Evolutionary conservation across 345 rosid genomes (phyloP).

Genomic region (Euphorbia tirucalli): DNA sequence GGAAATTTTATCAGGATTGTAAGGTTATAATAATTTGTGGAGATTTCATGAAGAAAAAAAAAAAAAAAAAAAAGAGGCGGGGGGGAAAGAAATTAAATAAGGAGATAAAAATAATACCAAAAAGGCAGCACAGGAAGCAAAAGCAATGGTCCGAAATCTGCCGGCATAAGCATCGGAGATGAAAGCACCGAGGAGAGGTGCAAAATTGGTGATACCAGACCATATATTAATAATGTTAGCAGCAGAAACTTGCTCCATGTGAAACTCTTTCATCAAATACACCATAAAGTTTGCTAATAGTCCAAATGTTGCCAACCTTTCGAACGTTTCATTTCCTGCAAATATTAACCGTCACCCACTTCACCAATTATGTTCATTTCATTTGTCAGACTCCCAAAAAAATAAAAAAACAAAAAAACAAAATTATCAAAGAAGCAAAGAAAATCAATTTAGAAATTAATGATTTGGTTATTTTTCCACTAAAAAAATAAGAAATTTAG

Average conservation of each 20-base stretch:
- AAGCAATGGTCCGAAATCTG: conserved; percentile 29
- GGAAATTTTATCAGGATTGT: no score
- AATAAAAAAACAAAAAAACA: no score
- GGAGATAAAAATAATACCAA: conserved; percentile 36
- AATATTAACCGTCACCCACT: no score
- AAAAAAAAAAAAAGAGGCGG: no score
- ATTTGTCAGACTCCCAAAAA: no score
- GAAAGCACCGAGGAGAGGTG: conserved; percentile 37
- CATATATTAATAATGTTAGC: conserved; percentile 33
- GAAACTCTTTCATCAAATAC: conserved; percentile 28
- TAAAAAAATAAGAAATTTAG: no score
- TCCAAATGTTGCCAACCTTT: conserved; percentile 45
- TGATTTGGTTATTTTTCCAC: no score
- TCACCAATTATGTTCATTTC: no score
- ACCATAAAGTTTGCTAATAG: conserved; percentile 37
- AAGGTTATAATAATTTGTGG: no score
- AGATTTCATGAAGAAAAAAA: not conserved
- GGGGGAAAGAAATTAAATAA: not conserved
- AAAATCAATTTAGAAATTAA: no score
- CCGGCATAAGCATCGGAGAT: conserved; percentile 26
- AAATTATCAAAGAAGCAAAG: no score
- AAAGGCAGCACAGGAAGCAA: conserved; percentile 31
- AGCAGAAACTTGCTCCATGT: conserved; percentile 40
- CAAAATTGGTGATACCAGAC: conserved; percentile 38
- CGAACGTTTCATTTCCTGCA: conserved; percentile 52